A percentile compares a stretch with the other conserved stretches of the same genome.
Evolutionary conservation across 768 basidiomycete genomes (phyloP).

Genomic region (Rhodotorula graminis): DNA sequence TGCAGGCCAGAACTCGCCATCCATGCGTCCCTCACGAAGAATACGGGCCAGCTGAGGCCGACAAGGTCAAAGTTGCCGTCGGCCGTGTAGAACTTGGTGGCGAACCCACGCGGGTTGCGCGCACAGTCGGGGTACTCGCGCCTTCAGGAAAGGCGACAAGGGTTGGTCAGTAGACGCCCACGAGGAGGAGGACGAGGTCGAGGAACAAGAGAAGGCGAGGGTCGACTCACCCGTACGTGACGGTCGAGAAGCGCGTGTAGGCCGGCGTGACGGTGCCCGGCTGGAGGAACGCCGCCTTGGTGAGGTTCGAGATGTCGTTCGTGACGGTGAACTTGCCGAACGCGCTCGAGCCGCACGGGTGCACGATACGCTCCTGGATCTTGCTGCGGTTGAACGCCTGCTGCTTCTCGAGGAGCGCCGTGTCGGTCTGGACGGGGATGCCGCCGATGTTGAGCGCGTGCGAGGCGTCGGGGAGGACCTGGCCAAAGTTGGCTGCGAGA

Average conservation of each 20-base stretch:
- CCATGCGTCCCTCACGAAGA: conserved; percentile 43
- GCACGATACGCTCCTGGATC: conserved; percentile 45
- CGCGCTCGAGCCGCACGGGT: conserved; percentile 44
- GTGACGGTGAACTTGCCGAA: conserved; percentile 45
- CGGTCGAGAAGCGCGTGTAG: conserved; percentile 43
- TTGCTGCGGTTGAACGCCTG: conserved; percentile 45
- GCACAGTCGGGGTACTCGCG: conserved; percentile 4
- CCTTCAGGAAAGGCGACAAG: too few species aligned
- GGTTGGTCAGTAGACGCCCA: too few species aligned
- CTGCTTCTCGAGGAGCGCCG: conserved; percentile 46
- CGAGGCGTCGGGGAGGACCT: conserved; percentile 44
- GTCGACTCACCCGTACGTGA: conserved; percentile 2
- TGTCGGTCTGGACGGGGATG: conserved; percentile 30
- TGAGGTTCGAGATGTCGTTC: conserved; percentile 42
- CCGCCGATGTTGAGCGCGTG: conserved; percentile 2
- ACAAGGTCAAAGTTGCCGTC: conserved; percentile 41
- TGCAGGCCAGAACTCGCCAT: too few species aligned
- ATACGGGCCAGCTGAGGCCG: conserved; percentile 39
- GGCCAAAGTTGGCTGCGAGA: conserved; percentile 45
- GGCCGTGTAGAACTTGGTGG: conserved; percentile 39
- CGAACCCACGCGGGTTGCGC: conserved; percentile 41
- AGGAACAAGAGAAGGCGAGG: too few species aligned
- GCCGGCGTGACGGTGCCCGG: conserved; percentile 42
- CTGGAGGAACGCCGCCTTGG: conserved; percentile 44
- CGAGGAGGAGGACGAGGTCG: too few species aligned